Conservation (phyloP, 1,284 basidiomycete species). For the Moesziomyces sp. region DNA sequence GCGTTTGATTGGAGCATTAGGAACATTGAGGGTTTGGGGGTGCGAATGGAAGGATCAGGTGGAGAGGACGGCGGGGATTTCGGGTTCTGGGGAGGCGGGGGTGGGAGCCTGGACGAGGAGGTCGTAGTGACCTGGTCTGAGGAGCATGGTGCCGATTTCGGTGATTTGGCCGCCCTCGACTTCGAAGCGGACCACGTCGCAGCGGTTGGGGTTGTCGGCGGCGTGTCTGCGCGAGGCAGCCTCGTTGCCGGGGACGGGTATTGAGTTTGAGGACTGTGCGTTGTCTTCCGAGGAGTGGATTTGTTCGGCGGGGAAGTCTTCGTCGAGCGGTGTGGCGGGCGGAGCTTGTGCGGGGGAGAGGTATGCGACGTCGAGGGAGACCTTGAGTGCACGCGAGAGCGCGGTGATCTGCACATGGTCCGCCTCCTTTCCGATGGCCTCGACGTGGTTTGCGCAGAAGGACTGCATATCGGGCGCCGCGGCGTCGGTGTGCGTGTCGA, state of each 20-base stretch:
- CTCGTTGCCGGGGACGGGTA: slow-evolving; percentile 39
- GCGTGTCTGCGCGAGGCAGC: slow-evolving; percentile 15
- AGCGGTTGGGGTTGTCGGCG: slow-evolving; percentile 37
- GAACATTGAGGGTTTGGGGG: too few relatives aligned
- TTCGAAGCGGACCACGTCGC: slow-evolving; percentile 60
- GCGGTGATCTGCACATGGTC: slow-evolving; percentile 65
- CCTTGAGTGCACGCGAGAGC: slow-evolving; percentile 50
- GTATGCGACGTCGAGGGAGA: slow-evolving; percentile 59
- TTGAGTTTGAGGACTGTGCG: slow-evolving; percentile 11
- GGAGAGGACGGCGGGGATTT: slow-evolving; percentile 40
- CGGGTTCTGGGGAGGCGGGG: slow-evolving; percentile 48
- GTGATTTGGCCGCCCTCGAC: slow-evolving; percentile 55
- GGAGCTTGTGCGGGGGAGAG: slow-evolving; percentile 50
- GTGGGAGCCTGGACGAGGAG: slow-evolving; percentile 50
- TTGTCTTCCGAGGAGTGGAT: slow-evolving; percentile 1
- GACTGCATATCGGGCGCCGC: slow-evolving; percentile 47
- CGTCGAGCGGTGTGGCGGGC: slow-evolving; percentile 39
- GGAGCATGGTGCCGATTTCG: slow-evolving; percentile 52
- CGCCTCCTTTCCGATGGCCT: slow-evolving; percentile 63
- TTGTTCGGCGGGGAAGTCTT: slow-evolving; percentile 26
- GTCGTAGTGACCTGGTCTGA: slow-evolving; percentile 58
- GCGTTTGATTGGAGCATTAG: too few relatives aligned
- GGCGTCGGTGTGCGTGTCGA: slow-evolving; percentile 21
- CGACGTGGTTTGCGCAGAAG: slow-evolving; percentile 59
- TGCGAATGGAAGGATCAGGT: neutral